A percentile compares a stretch with the other conserved stretches of the same genome.
phyloP scores from a whole-genome alignment of 176 grass and related monocot genomes.

The Triticum aestivum region IWGSC_CS_RefSeq_v2.1 NC_057812.1:41261402-41261901 shows the following conservation, averaged over 20 bases:
- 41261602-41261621: neutral
- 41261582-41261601: neutral
- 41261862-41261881: neutral
- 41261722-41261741: no score
- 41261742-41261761: no score
- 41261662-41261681: neutral
- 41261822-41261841: neutral
- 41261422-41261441: no score
- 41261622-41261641: neutral
- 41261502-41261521: slow-evolving; percentile 1
- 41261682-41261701: neutral
- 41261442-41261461: neutral
- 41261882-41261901: neutral
- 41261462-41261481: slow-evolving; percentile 86
- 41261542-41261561: neutral
- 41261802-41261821: neutral
- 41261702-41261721: no score
- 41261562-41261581: neutral
- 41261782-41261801: neutral
- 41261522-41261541: neutral
- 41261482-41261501: slow-evolving; percentile 77
- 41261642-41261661: neutral
- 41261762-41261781: neutral
- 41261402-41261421: no score
- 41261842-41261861: neutral